Evolutionary conservation across 2,329 filamentous ascomycete genomes (phyloP).

Genomic region (Alternaria dauci): DNA sequence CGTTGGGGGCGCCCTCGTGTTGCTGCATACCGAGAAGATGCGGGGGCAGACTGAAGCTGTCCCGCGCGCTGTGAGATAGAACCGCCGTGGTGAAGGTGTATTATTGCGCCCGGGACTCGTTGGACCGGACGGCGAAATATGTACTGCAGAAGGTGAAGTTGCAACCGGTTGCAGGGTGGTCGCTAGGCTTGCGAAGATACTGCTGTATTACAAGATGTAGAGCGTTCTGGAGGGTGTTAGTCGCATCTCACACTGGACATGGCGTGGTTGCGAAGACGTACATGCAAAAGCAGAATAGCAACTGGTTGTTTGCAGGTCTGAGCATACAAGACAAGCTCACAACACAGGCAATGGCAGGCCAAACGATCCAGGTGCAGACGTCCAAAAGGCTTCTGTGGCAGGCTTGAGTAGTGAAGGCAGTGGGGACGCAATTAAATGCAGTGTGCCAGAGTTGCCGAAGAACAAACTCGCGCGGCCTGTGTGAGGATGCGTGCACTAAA

Average conservation of each 20-base stretch:
- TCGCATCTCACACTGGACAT: neutral
- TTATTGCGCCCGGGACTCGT: constrained; percentile 64
- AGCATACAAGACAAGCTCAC: constrained; percentile 25
- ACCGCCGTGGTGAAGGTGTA: constrained; percentile 79
- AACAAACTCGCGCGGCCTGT: constrained; percentile 39
- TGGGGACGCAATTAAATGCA: constrained; percentile 36
- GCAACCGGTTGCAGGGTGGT: constrained; percentile 38
- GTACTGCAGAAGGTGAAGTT: constrained; percentile 46
- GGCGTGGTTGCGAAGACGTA: neutral
- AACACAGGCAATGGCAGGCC: constrained; percentile 14
- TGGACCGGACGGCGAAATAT: constrained; percentile 53
- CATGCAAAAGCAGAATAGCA: constrained; percentile 32
- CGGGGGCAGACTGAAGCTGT: constrained; percentile 83
- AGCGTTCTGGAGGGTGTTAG: constrained; percentile 30
- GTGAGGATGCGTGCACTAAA: constrained; percentile 47
- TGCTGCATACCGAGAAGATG: constrained; percentile 93
- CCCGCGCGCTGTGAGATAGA: constrained; percentile 78
- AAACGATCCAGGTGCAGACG: constrained; percentile 6
- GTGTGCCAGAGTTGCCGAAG: constrained; percentile 30
- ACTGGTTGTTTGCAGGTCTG: constrained; percentile 29
- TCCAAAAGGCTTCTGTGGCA: constrained; percentile 23
- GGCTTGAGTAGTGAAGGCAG: constrained; percentile 32
- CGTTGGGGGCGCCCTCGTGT: constrained; percentile 71
- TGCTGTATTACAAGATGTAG: constrained; percentile 44
- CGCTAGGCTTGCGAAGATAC: constrained; percentile 35